These are phyloP conservation scores for Podospora anserina DNA, from an alignment of 495 filamentous ascomycete genomes.

Conservation along the genomic window DNA sequence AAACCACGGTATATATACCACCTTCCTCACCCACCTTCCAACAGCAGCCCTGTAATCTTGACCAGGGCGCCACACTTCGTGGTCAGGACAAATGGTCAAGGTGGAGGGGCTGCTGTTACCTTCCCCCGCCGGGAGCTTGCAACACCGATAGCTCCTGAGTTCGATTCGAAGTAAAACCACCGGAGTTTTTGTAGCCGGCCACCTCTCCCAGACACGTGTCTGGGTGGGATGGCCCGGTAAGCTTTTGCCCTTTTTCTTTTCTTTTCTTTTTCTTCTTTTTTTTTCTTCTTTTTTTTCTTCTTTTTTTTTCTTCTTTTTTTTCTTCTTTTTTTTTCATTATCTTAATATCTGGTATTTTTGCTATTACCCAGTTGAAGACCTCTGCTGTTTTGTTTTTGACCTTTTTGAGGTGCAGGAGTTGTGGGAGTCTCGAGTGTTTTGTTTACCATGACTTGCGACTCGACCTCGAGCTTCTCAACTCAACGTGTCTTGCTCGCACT, in stretches of 20 bases:
- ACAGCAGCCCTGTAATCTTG: background rate
- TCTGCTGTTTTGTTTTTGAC: background rate
- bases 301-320: background rate
- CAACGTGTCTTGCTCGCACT: too few relatives aligned
- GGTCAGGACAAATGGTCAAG: background rate
- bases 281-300: background rate
- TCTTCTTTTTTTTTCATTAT: background rate
- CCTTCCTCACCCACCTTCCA: background rate
- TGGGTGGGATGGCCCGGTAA: background rate
- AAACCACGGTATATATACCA: background rate
- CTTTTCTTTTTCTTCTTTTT: background rate
- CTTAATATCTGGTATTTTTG: background rate
- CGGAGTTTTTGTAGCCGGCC: background rate
- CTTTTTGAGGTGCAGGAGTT: too few relatives aligned
- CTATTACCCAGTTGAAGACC: background rate
- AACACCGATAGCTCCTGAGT: background rate
- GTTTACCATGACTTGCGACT: background rate
- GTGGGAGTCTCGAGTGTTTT: too few relatives aligned
- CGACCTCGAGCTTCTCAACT: background rate
- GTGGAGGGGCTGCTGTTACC: background rate
- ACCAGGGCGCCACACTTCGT: background rate
- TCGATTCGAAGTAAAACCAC: background rate
- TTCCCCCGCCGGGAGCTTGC: background rate
- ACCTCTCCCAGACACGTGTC: background rate
- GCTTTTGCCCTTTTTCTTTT: background rate